Conservation (phyloP, 139 green algal genomes). For the Coelastrella sp. region DNA sequence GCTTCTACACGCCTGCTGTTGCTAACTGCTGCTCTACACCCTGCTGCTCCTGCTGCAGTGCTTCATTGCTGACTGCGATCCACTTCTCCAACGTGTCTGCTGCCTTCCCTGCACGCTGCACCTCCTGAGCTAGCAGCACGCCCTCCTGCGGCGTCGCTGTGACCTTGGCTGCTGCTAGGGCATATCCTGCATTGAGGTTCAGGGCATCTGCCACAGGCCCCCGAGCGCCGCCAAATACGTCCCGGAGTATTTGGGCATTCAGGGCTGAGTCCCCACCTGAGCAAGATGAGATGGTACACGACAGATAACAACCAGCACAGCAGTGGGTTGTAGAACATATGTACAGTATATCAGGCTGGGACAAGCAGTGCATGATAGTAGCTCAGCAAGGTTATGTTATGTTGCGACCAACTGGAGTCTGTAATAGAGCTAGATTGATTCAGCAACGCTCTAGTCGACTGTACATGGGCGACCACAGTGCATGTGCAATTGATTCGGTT, state of each 20-base stretch:
- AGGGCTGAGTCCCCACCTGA: constrained; percentile 86
- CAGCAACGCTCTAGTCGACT: too few relatives aligned
- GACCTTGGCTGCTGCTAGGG: constrained; percentile 85
- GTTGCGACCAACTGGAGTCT: too few relatives aligned
- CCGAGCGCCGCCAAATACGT: constrained; percentile 88
- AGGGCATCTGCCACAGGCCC: constrained; percentile 93
- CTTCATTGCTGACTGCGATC: constrained; percentile 55
- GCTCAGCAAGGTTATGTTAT: too few relatives aligned
- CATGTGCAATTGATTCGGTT: too few relatives aligned
- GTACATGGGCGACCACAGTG: too few relatives aligned
- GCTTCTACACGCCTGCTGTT: neutral
- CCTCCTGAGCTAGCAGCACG: constrained; percentile 89
- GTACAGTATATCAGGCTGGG: neutral
- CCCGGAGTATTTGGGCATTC: constrained; percentile 91
- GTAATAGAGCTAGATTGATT: too few relatives aligned
- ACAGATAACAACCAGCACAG: neutral
- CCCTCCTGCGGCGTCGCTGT: constrained; percentile 81
- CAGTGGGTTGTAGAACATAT: neutral
- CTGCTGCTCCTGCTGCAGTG: constrained; percentile 8
- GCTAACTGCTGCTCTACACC: neutral
- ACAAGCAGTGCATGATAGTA: too few relatives aligned
- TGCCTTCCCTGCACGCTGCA: constrained; percentile 65
- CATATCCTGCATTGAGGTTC: constrained; percentile 92
- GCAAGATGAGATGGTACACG: neutral
- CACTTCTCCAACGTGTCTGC: constrained; percentile 37